These are phyloP conservation scores for Acrodontium crateriforme DNA, from an alignment of 2,329 filamentous ascomycete genomes.

Conservation along the genomic window DNA sequence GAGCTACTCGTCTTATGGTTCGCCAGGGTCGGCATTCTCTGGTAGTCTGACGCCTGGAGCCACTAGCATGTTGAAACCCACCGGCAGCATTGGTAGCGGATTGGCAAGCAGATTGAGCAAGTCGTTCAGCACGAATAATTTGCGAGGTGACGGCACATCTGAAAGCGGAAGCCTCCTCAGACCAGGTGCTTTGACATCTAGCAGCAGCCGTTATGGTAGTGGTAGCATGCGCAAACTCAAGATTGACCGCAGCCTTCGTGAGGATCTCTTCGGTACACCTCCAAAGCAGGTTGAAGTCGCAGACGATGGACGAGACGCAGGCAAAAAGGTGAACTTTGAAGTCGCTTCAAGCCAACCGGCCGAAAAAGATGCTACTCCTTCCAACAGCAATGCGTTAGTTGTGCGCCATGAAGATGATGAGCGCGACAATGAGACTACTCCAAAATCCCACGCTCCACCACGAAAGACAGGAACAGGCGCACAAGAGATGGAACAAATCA, in stretches of 20 bases:
- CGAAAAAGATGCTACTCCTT: conserved; percentile 24
- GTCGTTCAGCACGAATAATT: conserved; percentile 76
- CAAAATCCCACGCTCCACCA: conserved; percentile 28
- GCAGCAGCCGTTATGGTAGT: conserved; percentile 50
- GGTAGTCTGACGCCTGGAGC: conserved; percentile 53
- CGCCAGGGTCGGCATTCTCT: conserved; percentile 40
- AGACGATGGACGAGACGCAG: conserved; percentile 26
- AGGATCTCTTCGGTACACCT: conserved; percentile 40
- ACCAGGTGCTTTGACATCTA: conserved; percentile 65
- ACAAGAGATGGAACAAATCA: conserved; percentile 59
- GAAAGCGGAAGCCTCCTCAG: conserved; percentile 75
- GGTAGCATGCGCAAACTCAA: conserved; percentile 77
- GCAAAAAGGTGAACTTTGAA: conserved; percentile 90
- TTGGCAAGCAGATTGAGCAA: conserved; percentile 48
- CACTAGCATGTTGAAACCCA: conserved; percentile 46
- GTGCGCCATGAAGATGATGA: conserved; percentile 30
- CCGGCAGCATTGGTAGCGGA: conserved; percentile 51
- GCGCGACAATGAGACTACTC: conserved; percentile 41
- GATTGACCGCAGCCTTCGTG: conserved; percentile 77
- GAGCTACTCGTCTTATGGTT: conserved; percentile 77
- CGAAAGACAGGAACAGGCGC: too few species aligned
- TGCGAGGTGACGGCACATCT: conserved; percentile 64
- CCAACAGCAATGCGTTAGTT: conserved; percentile 33
- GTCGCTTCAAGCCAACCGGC: conserved; percentile 37
- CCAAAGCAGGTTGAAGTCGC: conserved; percentile 8